Conservation (phyloP, 192 early-diverging fungal genomes). For the Backusella circina region DNA sequence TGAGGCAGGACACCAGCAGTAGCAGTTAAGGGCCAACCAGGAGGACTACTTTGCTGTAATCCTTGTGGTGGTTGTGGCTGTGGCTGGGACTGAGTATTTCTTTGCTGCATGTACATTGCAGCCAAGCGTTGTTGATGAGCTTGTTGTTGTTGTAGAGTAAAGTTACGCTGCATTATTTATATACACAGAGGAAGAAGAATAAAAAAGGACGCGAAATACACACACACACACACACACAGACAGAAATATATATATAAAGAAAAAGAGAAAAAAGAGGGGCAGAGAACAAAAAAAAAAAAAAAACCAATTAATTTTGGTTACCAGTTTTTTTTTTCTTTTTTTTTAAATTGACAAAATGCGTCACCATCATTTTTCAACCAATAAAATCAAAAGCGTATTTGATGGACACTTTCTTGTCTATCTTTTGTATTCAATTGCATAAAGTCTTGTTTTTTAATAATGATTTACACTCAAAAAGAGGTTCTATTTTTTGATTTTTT, state of each 20-base stretch:
- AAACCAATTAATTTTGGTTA: neutral
- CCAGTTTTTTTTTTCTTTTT: neutral
- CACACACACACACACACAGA: neutral
- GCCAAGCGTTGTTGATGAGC: neutral
- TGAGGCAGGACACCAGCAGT: neutral
- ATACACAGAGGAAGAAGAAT: neutral
- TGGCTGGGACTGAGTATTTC: neutral
- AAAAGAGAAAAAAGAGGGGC: neutral
- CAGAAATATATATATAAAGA: neutral
- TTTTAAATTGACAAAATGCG: neutral
- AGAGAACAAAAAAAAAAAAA: neutral
- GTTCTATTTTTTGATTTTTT: neutral
- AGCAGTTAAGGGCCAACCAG: neutral
- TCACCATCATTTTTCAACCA: neutral
- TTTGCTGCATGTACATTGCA: slow-evolving; percentile 11
- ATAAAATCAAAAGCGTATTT: neutral
- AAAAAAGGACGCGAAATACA: neutral
- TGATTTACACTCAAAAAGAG: neutral
- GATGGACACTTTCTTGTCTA: neutral
- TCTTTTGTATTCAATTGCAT: neutral
- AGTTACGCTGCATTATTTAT: slow-evolving; percentile 4
- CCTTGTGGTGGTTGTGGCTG: neutral
- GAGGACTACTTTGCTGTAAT: neutral
- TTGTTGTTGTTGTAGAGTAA: neutral
- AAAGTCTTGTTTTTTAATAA: neutral